phyloP scores from a whole-genome alignment of 495 filamentous ascomycete species.

The Penicillium argentinense region DNA sequence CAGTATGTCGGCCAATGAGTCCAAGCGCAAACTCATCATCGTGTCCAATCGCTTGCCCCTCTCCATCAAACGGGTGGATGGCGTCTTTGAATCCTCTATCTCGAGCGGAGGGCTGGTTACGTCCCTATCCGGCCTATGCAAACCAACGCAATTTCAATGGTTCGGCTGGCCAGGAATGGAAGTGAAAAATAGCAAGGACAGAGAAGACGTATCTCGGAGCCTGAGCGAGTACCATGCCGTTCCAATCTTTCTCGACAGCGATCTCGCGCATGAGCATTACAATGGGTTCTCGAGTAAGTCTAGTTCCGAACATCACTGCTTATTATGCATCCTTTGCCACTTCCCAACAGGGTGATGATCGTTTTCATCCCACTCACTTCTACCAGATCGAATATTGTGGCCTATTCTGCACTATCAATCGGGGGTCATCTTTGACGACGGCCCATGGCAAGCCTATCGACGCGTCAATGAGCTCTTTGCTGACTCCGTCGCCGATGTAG shows the following conservation, averaged over 20 bases:
- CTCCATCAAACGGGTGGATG: slow-evolving; percentile 77
- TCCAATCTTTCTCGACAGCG: slow-evolving; percentile 53
- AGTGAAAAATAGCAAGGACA: slow-evolving; percentile 35
- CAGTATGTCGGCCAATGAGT: slow-evolving; percentile 6
- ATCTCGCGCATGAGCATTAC: slow-evolving; percentile 57
- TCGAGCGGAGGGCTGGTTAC: slow-evolving; percentile 90
- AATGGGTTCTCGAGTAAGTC: slow-evolving; percentile 58
- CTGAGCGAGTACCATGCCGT: slow-evolving; percentile 52
- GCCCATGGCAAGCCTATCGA: slow-evolving; percentile 80
- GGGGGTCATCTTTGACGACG: slow-evolving; percentile 85
- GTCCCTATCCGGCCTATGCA: slow-evolving; percentile 78
- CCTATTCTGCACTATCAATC: slow-evolving; percentile 95
- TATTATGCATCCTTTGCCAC: too few species aligned
- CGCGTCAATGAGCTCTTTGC: slow-evolving; percentile 87
- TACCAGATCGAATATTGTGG: slow-evolving; percentile 94
- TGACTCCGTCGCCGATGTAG: slow-evolving; percentile 67
- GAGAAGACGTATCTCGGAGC: slow-evolving; percentile 43
- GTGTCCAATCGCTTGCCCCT: slow-evolving; percentile 70
- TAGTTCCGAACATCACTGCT: too few species aligned
- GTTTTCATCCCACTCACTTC: too few species aligned
- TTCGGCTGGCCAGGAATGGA: slow-evolving; percentile 91
- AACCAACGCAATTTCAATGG: slow-evolving; percentile 85
- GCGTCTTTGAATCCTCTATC: slow-evolving; percentile 72
- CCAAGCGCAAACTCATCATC: slow-evolving; percentile 60
- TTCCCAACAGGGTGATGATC: too few species aligned